A percentile compares a stretch with the other conserved stretches of the same genome.
These are phyloP conservation scores for Trametes pubescens DNA, from an alignment of 1,284 basidiomycete species.

Conservation along the genomic window DNA sequence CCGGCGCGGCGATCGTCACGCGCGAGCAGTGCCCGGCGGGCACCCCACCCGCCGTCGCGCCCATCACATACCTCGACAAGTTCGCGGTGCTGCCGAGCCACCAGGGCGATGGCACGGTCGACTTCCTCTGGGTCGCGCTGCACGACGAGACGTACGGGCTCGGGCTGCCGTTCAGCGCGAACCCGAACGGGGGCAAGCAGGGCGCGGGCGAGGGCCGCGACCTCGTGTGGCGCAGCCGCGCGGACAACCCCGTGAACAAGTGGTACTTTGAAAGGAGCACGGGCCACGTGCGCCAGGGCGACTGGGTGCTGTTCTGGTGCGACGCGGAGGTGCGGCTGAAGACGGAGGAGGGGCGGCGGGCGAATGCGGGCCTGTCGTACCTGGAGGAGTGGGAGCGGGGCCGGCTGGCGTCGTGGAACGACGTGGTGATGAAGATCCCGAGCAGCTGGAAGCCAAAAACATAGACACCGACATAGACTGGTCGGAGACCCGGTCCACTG, in stretches of 20 bases:
- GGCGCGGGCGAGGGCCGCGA: slow-evolving; percentile 93
- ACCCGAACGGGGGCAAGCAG: slow-evolving; percentile 92
- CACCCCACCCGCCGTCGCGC: slow-evolving; percentile 42
- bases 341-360: slow-evolving; percentile 69
- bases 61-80: slow-evolving; percentile 97
- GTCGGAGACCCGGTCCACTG: not conserved
- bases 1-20: slow-evolving; percentile 95
- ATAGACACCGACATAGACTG: slow-evolving; percentile 7
- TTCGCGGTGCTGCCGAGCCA: slow-evolving; percentile 95
- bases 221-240: slow-evolving; percentile 93
- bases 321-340: slow-evolving; percentile 89
- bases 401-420: slow-evolving; percentile 78
- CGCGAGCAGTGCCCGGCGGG: slow-evolving; percentile 64
- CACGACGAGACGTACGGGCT: slow-evolving; percentile 99
- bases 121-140: slow-evolving; percentile 98
- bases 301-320: slow-evolving; percentile 98
- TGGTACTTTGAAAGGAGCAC: slow-evolving; percentile 99
- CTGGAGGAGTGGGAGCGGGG: slow-evolving; percentile 87
- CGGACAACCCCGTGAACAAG: slow-evolving; percentile 96
- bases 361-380: slow-evolving; percentile 69
- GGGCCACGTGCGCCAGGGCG: slow-evolving; percentile 86
- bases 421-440: slow-evolving; percentile 78
- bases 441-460: slow-evolving; percentile 74
- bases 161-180: slow-evolving; percentile 92
- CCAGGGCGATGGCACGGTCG: slow-evolving; percentile 98